Evolutionary conservation across 768 basidiomycete species (phyloP).

Genomic region (Calocybe gangraenosa): DNA sequence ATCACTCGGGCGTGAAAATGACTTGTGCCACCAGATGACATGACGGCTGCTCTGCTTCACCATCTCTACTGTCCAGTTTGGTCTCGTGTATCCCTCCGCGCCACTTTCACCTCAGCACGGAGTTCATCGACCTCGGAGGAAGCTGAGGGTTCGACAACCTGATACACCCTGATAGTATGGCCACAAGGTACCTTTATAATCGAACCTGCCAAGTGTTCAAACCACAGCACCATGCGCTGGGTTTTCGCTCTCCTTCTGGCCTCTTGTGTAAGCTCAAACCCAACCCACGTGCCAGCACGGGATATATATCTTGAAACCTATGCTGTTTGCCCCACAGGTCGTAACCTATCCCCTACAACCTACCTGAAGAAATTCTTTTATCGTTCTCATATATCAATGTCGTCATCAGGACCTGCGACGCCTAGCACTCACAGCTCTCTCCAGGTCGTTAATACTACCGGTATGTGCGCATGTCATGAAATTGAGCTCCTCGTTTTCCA

Average conservation of each 20-base stretch:
- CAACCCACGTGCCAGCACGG: too few relatives aligned
- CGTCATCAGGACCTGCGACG: slow-evolving; percentile 29
- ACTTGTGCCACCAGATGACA: too few relatives aligned
- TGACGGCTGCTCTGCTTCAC: too few relatives aligned
- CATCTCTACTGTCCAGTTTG: too few relatives aligned
- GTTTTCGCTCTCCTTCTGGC: too few relatives aligned
- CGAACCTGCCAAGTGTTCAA: slow-evolving; percentile 11
- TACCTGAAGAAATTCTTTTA: too few relatives aligned
- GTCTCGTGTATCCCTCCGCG: too few relatives aligned
- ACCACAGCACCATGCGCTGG: background rate
- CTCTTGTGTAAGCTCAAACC: too few relatives aligned
- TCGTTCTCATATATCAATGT: too few relatives aligned
- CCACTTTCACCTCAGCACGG: background rate
- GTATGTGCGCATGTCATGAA: slow-evolving; percentile 28
- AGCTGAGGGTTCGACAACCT: background rate
- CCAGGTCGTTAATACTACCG: slow-evolving; percentile 33
- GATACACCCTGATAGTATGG: slow-evolving; percentile 1
- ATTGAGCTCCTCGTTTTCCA: background rate
- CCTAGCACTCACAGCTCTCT: slow-evolving; percentile 35
- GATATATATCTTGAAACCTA: background rate
- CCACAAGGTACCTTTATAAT: slow-evolving; percentile 15
- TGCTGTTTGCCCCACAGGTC: background rate
- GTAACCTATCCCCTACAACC: background rate
- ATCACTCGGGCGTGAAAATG: too few relatives aligned
- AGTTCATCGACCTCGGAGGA: slow-evolving; percentile 5